These are phyloP conservation scores for Coprinopsis cinerea DNA, from an alignment of 768 basidiomycete species.

Conservation along the genomic window DNA sequence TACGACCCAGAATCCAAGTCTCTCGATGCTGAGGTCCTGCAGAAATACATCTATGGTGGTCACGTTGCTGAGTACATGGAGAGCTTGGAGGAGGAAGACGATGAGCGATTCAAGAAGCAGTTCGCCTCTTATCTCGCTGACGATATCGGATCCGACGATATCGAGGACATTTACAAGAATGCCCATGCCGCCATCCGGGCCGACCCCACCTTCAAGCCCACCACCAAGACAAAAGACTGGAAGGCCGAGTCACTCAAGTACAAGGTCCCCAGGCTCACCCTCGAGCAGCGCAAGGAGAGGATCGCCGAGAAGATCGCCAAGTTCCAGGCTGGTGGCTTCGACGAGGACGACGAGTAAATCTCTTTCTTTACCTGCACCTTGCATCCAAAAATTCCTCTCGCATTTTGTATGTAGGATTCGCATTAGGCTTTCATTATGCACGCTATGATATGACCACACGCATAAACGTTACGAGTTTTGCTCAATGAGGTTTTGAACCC, in stretches of 20 bases:
- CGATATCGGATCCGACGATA: conserved; percentile 92
- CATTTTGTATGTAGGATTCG: not conserved
- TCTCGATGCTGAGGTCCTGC: conserved; percentile 89
- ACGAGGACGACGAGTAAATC: conserved; percentile 59
- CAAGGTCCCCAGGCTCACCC: conserved; percentile 61
- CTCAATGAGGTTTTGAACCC: conserved; percentile 49
- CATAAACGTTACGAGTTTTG: conserved; percentile 16
- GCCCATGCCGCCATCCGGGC: conserved; percentile 96
- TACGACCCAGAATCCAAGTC: conserved; percentile 91
- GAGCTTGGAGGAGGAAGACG: conserved; percentile 98
- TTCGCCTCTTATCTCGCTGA: conserved; percentile 94
- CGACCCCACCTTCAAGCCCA: conserved; percentile 84
- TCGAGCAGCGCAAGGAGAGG: conserved; percentile 69
- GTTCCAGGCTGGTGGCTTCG: conserved; percentile 69
- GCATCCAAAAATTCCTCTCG: not conserved
- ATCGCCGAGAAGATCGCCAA: conserved; percentile 88
- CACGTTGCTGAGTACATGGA: conserved; percentile 99
- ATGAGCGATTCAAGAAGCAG: conserved; percentile 98
- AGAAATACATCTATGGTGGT: conserved; percentile 97
- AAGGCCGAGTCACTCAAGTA: conserved; percentile 76
- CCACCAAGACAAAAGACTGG: conserved; percentile 90
- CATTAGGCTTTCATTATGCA: not conserved
- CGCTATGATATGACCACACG: not conserved
- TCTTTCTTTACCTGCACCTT: conserved; percentile 6
- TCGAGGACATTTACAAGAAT: conserved; percentile 91